Conservation (phyloP, 2,329 filamentous ascomycete genomes). For the Magnaporthiopsis rhizophila region DNA sequence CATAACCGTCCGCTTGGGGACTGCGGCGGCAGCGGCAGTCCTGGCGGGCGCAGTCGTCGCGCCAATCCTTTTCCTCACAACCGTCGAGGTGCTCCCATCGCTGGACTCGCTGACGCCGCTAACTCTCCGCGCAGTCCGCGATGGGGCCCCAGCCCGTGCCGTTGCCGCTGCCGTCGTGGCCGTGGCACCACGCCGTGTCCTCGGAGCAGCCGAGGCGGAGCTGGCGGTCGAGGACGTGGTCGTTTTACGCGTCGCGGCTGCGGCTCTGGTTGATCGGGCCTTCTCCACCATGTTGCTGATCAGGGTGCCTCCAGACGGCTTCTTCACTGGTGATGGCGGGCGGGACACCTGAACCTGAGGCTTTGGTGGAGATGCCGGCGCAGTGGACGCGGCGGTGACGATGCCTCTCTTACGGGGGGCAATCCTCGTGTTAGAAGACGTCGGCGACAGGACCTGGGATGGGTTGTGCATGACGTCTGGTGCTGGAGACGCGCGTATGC, state of each 20-base stretch:
- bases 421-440: conserved; percentile 71
- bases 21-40: conserved; percentile 23
- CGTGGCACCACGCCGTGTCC: conserved; percentile 24
- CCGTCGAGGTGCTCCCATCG: conserved; percentile 56
- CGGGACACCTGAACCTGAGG: conserved; percentile 48
- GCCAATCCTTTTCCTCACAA: conserved; percentile 44
- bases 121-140: conserved; percentile 41
- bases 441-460: conserved; percentile 67
- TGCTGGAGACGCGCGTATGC: conserved; percentile 34
- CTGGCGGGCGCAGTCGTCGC: conserved; percentile 23
- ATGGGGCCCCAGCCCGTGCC: conserved; percentile 31
- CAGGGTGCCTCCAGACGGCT: conserved; percentile 35
- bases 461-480: conserved; percentile 35
- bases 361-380: conserved; percentile 44
- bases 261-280: conserved; percentile 46
- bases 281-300: conserved; percentile 53
- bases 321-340: conserved; percentile 56
- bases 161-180: conserved; percentile 28
- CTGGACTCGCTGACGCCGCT: conserved; percentile 57
- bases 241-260: conserved; percentile 34
- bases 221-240: conserved; percentile 36
- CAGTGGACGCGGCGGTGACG: conserved; percentile 15
- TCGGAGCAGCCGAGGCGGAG: conserved; percentile 26
- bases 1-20: conserved; percentile 44
- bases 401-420: conserved; percentile 41